Conservation (phyloP, 768 basidiomycete species). For the Amanita fuliginea region DNA sequence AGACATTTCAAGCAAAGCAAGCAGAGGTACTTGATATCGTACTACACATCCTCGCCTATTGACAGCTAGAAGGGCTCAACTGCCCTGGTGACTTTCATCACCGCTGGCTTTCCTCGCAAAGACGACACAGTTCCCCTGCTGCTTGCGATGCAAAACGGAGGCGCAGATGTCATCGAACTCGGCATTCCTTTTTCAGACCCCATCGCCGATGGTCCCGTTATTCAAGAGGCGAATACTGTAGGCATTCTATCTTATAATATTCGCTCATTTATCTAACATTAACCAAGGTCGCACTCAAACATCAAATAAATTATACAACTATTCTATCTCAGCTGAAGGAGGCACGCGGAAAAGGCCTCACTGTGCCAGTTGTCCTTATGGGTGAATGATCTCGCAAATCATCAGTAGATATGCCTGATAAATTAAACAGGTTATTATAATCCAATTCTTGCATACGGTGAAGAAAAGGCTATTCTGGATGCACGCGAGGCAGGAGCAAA, state of each 20-base stretch:
- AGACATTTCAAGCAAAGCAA: constrained; percentile 59
- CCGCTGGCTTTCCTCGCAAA: constrained; percentile 79
- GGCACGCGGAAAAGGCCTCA: constrained; percentile 75
- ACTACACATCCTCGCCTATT: not conserved
- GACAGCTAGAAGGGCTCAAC: constrained; percentile 32
- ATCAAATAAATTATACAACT: constrained; percentile 65
- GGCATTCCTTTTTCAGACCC: constrained; percentile 96
- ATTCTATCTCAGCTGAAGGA: constrained; percentile 69
- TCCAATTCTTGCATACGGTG: constrained; percentile 89
- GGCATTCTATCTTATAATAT: constrained; percentile 14
- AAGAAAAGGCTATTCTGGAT: constrained; percentile 88
- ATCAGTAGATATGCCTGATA: constrained; percentile 5
- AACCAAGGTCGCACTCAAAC: constrained; percentile 69
- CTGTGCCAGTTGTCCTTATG: constrained; percentile 86
- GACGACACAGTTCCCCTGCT: constrained; percentile 79
- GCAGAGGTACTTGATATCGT: constrained; percentile 28
- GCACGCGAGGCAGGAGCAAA: constrained; percentile 87
- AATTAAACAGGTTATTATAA: constrained; percentile 82
- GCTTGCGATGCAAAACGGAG: constrained; percentile 89
- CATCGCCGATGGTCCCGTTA: constrained; percentile 88
- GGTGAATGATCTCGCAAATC: constrained; percentile 33
- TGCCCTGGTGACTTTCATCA: constrained; percentile 81
- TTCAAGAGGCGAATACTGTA: constrained; percentile 92
- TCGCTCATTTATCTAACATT: constrained; percentile 7
- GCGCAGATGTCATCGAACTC: constrained; percentile 90